Evolutionary conservation across 257 asterid species (phyloP), one percentile per base, ranked within the genome.

Genomic region (Solanum virginianum): DNA sequence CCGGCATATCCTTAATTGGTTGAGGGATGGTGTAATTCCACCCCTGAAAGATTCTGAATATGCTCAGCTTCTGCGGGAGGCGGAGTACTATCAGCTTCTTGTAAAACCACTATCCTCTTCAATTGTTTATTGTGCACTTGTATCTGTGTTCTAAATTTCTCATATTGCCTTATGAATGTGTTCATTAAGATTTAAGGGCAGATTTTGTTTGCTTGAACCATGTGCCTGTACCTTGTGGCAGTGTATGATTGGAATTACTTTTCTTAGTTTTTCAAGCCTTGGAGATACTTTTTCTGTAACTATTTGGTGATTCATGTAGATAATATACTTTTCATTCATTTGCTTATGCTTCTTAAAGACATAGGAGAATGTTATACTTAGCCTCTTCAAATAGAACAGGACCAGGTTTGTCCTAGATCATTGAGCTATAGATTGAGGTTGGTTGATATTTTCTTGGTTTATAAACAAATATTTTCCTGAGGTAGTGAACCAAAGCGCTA

Each of bases 41-140:
- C 81, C 91, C 10, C 83, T 96, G 92, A 90, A 85, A 81, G 98
- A 96, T 74, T 83, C 86, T 84, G 96, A 91, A 86, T 92, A 90
- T 85, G 82, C 92, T 60, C 98, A 92, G 91, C 95, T 96, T 90
- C 84, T 92, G 85, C 91, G 90, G 74, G 98, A 96, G 90, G 98
- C 99, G 51, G 97, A 96, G 86, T 96, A 91, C 91, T 96, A 86
- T 93, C 98, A 96, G 86, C 98, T 96, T 91, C 95, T 91, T 87
- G 98, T 95, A 87, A 92, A 93, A 65, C 81, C 65, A 84, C 74
- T n/a, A 86, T 82, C 63, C 60, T 83, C 63, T 63, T 54, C 11
- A 26, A 62, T 51, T 45, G 24, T 32, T 60, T 16, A 77, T 77
- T 10, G 29, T 72, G 65, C 56, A 16, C 66, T 65, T 66, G 6